Conservation (phyloP, 306 rosid species). For the Hippophae gyantsensis region DNA sequence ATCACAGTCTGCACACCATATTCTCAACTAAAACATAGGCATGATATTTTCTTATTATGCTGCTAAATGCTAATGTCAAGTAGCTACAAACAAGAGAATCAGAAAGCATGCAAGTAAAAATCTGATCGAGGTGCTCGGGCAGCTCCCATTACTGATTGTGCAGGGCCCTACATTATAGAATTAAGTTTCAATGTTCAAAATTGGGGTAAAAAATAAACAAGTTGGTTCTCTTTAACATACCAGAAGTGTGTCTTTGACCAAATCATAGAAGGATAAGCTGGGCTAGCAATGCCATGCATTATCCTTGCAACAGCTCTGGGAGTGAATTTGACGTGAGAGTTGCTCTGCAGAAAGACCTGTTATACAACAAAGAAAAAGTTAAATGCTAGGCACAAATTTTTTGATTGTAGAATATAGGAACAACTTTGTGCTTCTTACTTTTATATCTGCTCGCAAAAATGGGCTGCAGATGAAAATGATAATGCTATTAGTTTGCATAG, state of each 20-base stretch:
- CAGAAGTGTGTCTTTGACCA: slow-evolving; percentile 94
- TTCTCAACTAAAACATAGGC: no score
- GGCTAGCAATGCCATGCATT: slow-evolving; percentile 95
- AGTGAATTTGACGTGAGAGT: slow-evolving; percentile 70
- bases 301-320: slow-evolving; percentile 93
- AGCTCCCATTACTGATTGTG: no score
- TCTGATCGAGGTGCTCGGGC: no score
- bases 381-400: slow-evolving; percentile 8
- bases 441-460: slow-evolving; percentile 82
- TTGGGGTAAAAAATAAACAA: not conserved
- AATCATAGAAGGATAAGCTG: slow-evolving; percentile 66
- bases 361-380: slow-evolving; percentile 21
- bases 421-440: slow-evolving; percentile 37
- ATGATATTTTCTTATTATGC: no score
- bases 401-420: slow-evolving; percentile 17
- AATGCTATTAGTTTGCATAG: slow-evolving; percentile 26
- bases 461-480: slow-evolving; percentile 59
- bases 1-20: no score
- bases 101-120: no score
- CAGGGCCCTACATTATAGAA: no score
- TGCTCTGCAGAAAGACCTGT: slow-evolving; percentile 80
- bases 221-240: slow-evolving; percentile 24
- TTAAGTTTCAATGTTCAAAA: no score
- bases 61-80: no score
- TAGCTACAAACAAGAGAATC: no score